These are phyloP conservation scores for Alternaria arborescens DNA, from an alignment of 2,329 filamentous ascomycete genomes.

Conservation along the genomic window DNA sequence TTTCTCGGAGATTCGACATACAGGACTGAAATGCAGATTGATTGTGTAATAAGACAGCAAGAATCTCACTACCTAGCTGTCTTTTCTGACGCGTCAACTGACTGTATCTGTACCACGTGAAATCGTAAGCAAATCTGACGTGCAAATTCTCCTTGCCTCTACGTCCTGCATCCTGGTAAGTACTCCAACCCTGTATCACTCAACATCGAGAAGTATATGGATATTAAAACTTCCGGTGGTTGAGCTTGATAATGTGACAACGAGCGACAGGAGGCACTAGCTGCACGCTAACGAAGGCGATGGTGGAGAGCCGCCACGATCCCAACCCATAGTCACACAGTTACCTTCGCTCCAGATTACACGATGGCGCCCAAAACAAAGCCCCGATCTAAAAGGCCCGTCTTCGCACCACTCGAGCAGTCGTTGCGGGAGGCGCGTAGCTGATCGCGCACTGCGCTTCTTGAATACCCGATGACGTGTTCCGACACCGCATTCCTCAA, in stretches of 20 bases:
- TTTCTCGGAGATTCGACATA: neutral
- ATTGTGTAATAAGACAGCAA: neutral
- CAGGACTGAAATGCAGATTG: neutral
- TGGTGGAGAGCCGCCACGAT: slow-evolving; percentile 13
- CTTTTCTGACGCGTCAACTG: neutral
- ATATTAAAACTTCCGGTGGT: neutral
- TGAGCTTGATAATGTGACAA: neutral
- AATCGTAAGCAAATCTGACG: neutral
- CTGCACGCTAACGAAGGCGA: slow-evolving; percentile 6
- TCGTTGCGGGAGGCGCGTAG: slow-evolving; percentile 1
- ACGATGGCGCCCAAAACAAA: slow-evolving; percentile 8
- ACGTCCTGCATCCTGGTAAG: neutral
- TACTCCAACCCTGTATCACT: neutral
- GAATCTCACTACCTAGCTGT: neutral
- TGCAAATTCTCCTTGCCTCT: neutral
- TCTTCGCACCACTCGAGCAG: neutral
- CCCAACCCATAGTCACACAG: slow-evolving; percentile 3
- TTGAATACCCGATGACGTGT: slow-evolving; percentile 15
- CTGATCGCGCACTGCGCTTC: slow-evolving; percentile 7
- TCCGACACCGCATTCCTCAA: slow-evolving; percentile 9
- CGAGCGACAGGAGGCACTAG: neutral
- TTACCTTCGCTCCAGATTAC: slow-evolving; percentile 14
- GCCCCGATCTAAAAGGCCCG: slow-evolving; percentile 3
- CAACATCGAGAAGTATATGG: neutral
- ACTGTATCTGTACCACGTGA: neutral